Evolutionary conservation across 2,329 filamentous ascomycete species (phyloP), one percentile per base, ranked within the genome.

Genomic region (Coniochaeta sp.): DNA sequence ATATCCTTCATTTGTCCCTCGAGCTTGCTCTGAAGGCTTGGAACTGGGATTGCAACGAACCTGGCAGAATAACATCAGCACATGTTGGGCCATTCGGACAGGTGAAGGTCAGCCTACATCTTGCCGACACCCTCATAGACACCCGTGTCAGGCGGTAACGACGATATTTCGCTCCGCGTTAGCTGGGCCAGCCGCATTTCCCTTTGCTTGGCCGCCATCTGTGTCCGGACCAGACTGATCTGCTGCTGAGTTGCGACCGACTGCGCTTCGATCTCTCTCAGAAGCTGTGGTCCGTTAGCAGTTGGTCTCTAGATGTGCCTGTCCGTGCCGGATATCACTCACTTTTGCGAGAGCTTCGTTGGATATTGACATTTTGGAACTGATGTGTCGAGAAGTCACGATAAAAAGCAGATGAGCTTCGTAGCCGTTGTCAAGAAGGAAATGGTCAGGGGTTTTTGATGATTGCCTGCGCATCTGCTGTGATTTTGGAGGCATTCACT

Each of bases 81-180:
- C 24, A 16, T n/a, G 26, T 33, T 3, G 6, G 50, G 12, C 26
- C 55, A 58, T 55, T 31, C 6, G 22, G 17, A 50, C 43, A 58
- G 60, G 19, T 24, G 24, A 19, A 24, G 59, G 38, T 59, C 87
- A 69, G 75, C 34, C 34, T 36, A 97, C 95, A 99, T 98, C 78
- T 98, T 99, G 58, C 95, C 95, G 12, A 98, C 89, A 6, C 93
- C 93, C 76, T 98, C 93, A 69, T 98, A 99, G 31, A 96, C 85
- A 34, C 88, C 88, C 0, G 91, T 95, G 56, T 88, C 84, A 19
- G 83, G 73, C 4, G 92, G 89, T 62, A 99, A 76, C 7, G 85
- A 82, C n/a, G 85, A 83, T 57, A 98, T 81, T 75, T 99, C 95
- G 64, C 83, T 90, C 38, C 89, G 83, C 1, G 93, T 98, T 65